Evolutionary conservation across 2,329 filamentous ascomycete genomes (phyloP).

Genomic region (Exserohilum turcica): DNA sequence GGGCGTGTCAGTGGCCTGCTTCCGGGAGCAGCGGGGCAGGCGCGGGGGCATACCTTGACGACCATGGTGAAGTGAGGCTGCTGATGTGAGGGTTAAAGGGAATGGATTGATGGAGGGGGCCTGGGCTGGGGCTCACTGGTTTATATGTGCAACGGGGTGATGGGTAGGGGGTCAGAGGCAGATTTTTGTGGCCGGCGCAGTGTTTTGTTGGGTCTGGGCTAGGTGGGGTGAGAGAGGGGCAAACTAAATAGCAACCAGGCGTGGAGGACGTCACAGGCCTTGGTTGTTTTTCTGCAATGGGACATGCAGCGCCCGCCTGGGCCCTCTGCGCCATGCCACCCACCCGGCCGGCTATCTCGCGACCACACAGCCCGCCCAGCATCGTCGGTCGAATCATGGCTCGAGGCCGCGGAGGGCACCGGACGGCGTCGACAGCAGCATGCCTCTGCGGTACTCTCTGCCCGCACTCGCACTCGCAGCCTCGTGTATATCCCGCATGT

Average conservation of each 20-base stretch:
- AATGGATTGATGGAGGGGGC: slow-evolving; percentile 8
- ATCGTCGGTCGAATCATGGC: slow-evolving; percentile 32
- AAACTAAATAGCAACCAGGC: slow-evolving; percentile 26
- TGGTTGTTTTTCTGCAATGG: slow-evolving; percentile 38
- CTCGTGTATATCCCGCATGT: slow-evolving; percentile 26
- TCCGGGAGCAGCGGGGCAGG: slow-evolving; percentile 25
- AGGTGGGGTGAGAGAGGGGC: slow-evolving; percentile 39
- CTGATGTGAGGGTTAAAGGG: slow-evolving; percentile 28
- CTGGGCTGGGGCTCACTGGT: slow-evolving; percentile 25
- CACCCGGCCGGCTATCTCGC: slow-evolving; percentile 40
- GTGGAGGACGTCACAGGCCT: slow-evolving; percentile 37
- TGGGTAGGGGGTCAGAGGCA: slow-evolving; percentile 24
- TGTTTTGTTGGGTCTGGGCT: slow-evolving; percentile 37
- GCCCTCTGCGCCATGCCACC: slow-evolving; percentile 34
- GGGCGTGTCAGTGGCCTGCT: slow-evolving; percentile 32
- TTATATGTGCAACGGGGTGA: slow-evolving; percentile 28
- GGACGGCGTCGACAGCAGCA: slow-evolving; percentile 17
- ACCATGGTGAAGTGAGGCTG: slow-evolving; percentile 49
- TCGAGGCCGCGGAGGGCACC: slow-evolving; percentile 34
- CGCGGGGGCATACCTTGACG: slow-evolving; percentile 50
- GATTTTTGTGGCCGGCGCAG: slow-evolving; percentile 28
- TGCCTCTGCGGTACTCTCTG: no score
- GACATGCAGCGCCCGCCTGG: slow-evolving; percentile 36
- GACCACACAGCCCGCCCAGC: slow-evolving; percentile 23
- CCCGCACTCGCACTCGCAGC: slow-evolving; percentile 22